Base-by-base conservation (phyloP, 1,284 basidiomycete species). In the Papiliotrema laurentii region DNA sequence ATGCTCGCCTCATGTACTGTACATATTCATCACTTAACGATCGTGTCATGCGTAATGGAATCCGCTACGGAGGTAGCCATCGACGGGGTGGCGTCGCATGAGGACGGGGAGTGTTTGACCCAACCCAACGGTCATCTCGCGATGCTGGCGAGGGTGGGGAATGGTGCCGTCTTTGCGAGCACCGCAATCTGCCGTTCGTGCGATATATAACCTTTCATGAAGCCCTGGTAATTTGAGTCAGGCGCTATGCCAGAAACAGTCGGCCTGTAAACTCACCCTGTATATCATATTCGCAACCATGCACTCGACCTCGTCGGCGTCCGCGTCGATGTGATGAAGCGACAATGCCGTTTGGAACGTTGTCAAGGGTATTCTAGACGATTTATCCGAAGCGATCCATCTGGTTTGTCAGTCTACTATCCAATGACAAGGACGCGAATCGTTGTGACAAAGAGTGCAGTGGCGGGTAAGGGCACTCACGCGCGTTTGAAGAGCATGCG, bases 151-250 rank as follows among this genome's bases (percentile, higher is more conserved):
- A 76, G 54, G 25, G 58, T 52, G 0, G 93, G 92, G 67, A 97
- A 97, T 0, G 92, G 82, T 57, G 86, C 86, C 13, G 80, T 81
- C 56, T 83, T 83, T 1, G 88, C 83, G 45, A 98, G 72, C 2
- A 98, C 94, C 2, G 97, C 86, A 79, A 86, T 89, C 74, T 89
- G 85, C 69, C 87, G 87, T 66, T 90, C 89, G 66, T 98, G 94
- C 40, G 89, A 92, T 64, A 98, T 94, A 72, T 97, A 97, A 4
- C 94, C 94, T 50, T 87, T 82, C 69, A 97, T 85, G 69, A 86
- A 89, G 3, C 89, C 90, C 76, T 78, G 56, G 25, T n/a, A 6
- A 6, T 33, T n/a, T n/a, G n/a, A n/a, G 10, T 26, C 22, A 22
- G 18, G n/a, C 18, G 39, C 22, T 11, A 14, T n/a, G 3, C 39